A percentile compares a stretch with the other conserved stretches of the same genome.
Evolutionary conservation across 768 basidiomycete genomes (phyloP).

Genomic region (Cyclocybe cylindracea): DNA sequence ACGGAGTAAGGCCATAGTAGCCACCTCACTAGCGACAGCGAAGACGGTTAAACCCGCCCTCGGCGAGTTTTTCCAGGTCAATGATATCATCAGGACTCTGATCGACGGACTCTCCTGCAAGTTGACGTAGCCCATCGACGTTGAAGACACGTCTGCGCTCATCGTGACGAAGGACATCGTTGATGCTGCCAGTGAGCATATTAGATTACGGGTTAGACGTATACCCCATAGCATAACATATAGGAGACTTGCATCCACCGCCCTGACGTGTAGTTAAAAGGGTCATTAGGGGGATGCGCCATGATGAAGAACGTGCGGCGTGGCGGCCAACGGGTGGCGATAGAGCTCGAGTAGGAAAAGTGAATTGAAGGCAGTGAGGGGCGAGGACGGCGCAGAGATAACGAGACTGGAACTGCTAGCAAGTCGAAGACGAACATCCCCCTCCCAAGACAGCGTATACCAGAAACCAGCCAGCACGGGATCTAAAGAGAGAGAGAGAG

Average conservation of each 20-base stretch:
- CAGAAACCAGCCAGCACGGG: too few species aligned
- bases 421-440: too few species aligned
- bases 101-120: constrained; percentile 44
- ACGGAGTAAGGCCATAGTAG: constrained; percentile 43
- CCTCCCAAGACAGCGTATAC: too few species aligned
- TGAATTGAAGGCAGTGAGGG: constrained; percentile 19
- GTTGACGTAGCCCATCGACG: constrained; percentile 35
- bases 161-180: constrained; percentile 43
- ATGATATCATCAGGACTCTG: constrained; percentile 38
- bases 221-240: constrained; percentile 25
- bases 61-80: constrained; percentile 41
- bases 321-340: constrained; percentile 22
- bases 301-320: constrained; percentile 32
- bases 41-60: constrained; percentile 44
- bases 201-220: constrained; percentile 27
- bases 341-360: constrained; percentile 23
- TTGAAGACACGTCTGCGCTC: constrained; percentile 45
- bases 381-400: constrained; percentile 13
- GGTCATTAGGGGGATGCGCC: constrained; percentile 26
- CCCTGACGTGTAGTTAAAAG: constrained; percentile 45
- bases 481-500: too few species aligned
- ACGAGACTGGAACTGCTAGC: too few species aligned
- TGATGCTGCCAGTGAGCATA: constrained; percentile 28
- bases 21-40: constrained; percentile 46
- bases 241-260: constrained; percentile 42